Evolutionary conservation across 1,139 yeast genomes (phyloP), one percentile per base, ranked within the genome.

Genomic region (Saccharomyces hybrid): DNA sequence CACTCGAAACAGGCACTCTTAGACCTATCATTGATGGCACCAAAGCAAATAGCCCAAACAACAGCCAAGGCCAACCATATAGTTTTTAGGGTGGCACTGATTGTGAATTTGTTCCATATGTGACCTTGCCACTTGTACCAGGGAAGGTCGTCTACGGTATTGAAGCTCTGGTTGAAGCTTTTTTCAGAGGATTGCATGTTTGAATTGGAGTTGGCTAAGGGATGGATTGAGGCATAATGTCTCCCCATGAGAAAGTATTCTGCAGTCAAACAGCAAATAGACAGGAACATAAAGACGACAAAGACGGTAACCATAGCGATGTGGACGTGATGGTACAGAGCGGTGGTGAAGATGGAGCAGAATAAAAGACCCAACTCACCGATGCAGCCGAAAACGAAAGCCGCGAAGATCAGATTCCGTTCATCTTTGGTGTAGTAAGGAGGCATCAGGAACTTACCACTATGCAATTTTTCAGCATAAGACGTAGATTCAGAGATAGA

Each of bases 341-440:
- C 78, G 42, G 91, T 86, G 63, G 86, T 84, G 72, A 88, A 85
- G 54, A 88, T 83, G 0, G 95, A 72, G 51, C 88, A 90, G 61
- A 89, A 77, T 32, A 88, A 67, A 52, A 91, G 82, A 3, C 93
- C 95, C 49, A 88, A 68, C 68, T 88, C 86, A n/a, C 95, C 93
- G 48, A 86, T 72, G 2, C 75, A 65, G 0, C 86, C 85, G 4
- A 68, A 54, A 1, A 68, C 60, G 16, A 66, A 63, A 2, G 71
- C 64, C 0, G 73, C 72, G 58, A 70, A 66, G 49, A 73, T 63
- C 44, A 70, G 56, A 54, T 72, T 73, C 14, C 75, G 61, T 53
- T 73, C 77, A 56, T 67, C 62, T 38, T 63, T 64, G 16, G 67
- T 69, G 57, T 68, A 73, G 71, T 73, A 73, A 26, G 71, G 74